Base-by-base conservation (phyloP, 345 rosid species). In the Corymbia maculata region DNA sequence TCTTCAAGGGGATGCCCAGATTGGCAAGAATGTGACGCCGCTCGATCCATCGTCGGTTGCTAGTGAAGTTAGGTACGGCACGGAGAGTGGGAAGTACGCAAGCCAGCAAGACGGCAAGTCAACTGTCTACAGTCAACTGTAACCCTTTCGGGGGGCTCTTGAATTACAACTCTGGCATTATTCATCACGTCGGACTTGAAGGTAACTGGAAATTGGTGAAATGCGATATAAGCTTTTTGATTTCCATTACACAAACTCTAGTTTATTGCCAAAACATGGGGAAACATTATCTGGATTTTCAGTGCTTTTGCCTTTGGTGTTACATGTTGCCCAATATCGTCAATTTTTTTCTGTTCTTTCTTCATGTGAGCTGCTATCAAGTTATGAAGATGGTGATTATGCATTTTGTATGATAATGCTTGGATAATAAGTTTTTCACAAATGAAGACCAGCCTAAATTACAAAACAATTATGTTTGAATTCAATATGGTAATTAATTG, bases 111-210 rank as follows among this genome's bases (percentile, higher is more conserved):
- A 53, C 30, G 96, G 98, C 66, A 88, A 92, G 86, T 94, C 98
- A 9, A 88, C 92, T 44, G 95, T 95, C 89, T 97, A 97, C 45
- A 95, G 93, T 89, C 98, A 97, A 51, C 91, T 96, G 84, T 97
- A 95, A 95, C 89, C 96, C 98, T 2, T 97, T 95, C 85, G 90
- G 94, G 89, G 99, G 97, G 28, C 97, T 96, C 50, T 79, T 90
- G 86, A 97, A 97, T 89, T 96, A 96, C 90, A 97, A 98, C 6
- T 96, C 98, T 52, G 95, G 95, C 87, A 94, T 95, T 93, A 95
- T 95, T 89, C 98, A 97, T 91, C 98, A 95, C 91, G 98, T 95
- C 22, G 92, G 91, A 89, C 93, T 96, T 50, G 91, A 93, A 52
- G 98, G 98, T 96, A 92, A 32, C 45, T 9, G 24, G 24, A 16